phyloP scores from a whole-genome alignment of 2,329 filamentous ascomycete genomes.

The Venturia asperata region DNA sequence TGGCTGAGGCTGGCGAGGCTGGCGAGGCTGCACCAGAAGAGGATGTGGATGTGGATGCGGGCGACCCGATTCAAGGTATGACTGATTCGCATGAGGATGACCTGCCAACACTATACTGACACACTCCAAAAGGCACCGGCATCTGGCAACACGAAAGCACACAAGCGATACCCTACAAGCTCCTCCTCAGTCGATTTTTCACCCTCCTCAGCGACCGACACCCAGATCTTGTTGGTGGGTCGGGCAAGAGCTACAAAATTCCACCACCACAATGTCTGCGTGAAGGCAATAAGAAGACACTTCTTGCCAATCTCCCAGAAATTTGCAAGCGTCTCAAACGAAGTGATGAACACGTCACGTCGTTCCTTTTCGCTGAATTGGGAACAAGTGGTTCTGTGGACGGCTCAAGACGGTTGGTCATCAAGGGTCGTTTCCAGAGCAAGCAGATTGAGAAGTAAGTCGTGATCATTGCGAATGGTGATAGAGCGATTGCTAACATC shows the following conservation, averaged over 20 bases:
- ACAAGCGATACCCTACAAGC: slow-evolving; percentile 71
- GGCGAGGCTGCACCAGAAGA: slow-evolving; percentile 50
- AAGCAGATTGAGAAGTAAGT: slow-evolving; percentile 96
- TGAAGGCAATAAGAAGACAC: slow-evolving; percentile 99
- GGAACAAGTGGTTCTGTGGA: slow-evolving; percentile 95
- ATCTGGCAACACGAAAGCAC: slow-evolving; percentile 81
- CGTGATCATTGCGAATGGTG: not conserved
- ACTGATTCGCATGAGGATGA: not conserved
- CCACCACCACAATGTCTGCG: slow-evolving; percentile 96
- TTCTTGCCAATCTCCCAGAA: slow-evolving; percentile 97
- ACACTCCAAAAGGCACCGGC: slow-evolving; percentile 73
- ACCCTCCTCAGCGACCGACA: slow-evolving; percentile 90
- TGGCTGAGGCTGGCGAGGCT: slow-evolving; percentile 52
- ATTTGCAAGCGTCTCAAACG: slow-evolving; percentile 99
- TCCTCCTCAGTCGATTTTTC: slow-evolving; percentile 90
- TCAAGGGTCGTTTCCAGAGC: slow-evolving; percentile 99
- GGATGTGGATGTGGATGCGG: slow-evolving; percentile 30
- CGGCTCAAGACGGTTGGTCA: slow-evolving; percentile 85
- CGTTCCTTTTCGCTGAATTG: slow-evolving; percentile 96
- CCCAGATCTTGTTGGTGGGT: slow-evolving; percentile 84
- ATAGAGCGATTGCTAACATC: not conserved
- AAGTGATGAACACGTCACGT: slow-evolving; percentile 93
- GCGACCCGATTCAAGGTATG: slow-evolving; percentile 11
- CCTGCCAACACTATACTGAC: not conserved
- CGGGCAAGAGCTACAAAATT: slow-evolving; percentile 96